Evolutionary conservation across 2,329 filamentous ascomycete species (phyloP), one percentile per base, ranked within the genome.

Genomic region (Botryotinia calthae): DNA sequence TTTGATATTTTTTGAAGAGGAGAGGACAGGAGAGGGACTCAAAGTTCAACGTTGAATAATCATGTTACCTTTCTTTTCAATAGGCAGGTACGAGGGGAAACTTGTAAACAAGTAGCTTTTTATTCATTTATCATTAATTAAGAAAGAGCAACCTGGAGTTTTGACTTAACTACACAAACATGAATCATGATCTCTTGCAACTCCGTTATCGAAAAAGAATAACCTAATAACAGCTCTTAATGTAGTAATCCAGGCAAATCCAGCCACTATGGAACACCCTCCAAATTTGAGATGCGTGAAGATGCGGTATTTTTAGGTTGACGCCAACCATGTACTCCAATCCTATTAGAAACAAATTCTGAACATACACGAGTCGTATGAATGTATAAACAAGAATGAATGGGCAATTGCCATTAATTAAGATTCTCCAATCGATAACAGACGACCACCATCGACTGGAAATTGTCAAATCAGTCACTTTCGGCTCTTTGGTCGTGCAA

Each of bases 401-500:
- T 63, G 59, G 46, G 22, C 61, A 71, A 66, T 25, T 71, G 69
- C 69, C 69, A 65, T 71, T 66, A 56, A 28, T 28, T 56, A 28
- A 56, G 7, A 28, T 31, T 18, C 16, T 18, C 7, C 8, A 28
- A 18, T 56, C 51, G n/a, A 56, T 56, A 70, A 63, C 56, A 59
- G 56, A n/a, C 44, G 42, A 42, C 14, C 51, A 59, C 20, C 56
- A 51, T 70, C n/a, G 66, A 70, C 2, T 61, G 2, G 6, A 40
- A 48, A 46, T 56, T 46, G 20, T 12, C 28, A 75, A 82, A 88
- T 74, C 82, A 1, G 56, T 67, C n/a, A 67, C 18, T 67, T 86
- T 73, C 88, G 85, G 75, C 84, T 81, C 83, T 90, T 91, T 1
- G 89, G 89, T 62, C 84, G 84, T 64, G 89, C 86, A 37, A 91